Evolutionary conservation across 2,329 filamentous ascomycete species (phyloP), one percentile per base, ranked within the genome.

Genomic region (Botrytis pseudocinerea): DNA sequence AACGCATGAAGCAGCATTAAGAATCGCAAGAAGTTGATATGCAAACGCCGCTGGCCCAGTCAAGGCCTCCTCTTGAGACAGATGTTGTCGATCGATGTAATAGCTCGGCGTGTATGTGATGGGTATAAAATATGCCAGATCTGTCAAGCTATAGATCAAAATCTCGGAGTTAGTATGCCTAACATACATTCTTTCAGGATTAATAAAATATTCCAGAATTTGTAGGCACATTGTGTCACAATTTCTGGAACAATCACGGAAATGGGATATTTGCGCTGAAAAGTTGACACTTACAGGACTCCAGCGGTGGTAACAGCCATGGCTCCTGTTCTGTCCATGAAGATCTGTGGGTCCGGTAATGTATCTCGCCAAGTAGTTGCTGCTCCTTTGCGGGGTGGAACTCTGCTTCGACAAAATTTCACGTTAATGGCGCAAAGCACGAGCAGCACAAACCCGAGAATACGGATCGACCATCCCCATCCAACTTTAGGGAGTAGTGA

Each of bases 1-100:
- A n/a, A 97, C 83, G 72, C 93, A 90, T 0, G 91, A 94, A 12
- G 90, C 93, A 1, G 90, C 92, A 80, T 97, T 97, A 80, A 98
- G 86, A 76, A 97, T 91, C n/a, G 93, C 91, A 57, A 97, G 84
- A 74, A 97, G 87, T 79, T 94, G 90, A 80, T 93, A 96, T 6
- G 92, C 89, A 77, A 97, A 92, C 5, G 65, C 65, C n/a, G 65
- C 46, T 25, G 28, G 35, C 22, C 65, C 65, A 16, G 14, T 57
- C 65, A 69, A 54, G 28, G 48, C 22, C 35, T 69, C 65, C 28
- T 28, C 44, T 18, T 69, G 32, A 28, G 48, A 54, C 28, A 69
- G 48, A 54, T 48, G 4, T 59, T 59, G 65, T 59, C 35, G 44
- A n/a, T 40, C 65, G 4, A 69, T 32, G 18, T 59, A 69, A 42